Evolutionary conservation across 306 rosid species (phyloP), one percentile per base, ranked within the genome.

Genomic region (Sphenostylis stenocarpa): DNA sequence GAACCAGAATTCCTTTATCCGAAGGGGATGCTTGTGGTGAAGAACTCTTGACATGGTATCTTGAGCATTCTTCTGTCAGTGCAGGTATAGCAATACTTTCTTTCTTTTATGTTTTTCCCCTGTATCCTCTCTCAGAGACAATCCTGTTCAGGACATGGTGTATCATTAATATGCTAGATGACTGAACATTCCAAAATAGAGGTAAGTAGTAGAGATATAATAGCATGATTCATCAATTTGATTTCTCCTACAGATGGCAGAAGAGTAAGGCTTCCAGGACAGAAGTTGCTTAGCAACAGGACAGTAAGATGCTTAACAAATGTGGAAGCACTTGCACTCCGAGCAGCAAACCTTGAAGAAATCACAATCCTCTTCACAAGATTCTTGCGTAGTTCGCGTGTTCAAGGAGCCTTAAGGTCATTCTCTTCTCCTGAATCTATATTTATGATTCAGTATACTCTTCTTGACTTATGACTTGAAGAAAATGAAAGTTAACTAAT

Each of bases 11-110:
- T 77, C 72, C 84, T 28, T 77, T 93, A 62, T 55, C 62, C n/a
- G 96, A 87, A 79, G 92, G 96, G 15, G 94, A 90, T 81, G 91
- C 79, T 34, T 93, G 96, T 51, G 97, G 97, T n/a, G 96, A 93
- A 82, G 97, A 93, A 67, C 92, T 90, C 45, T 85, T 93, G 17
- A 69, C 34, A 34, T 93, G 96, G 94, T 90, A 88, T 83, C 90
- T 93, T 13, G 97, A 91, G 81, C 93, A 87, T 79, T 87, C 89
- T 81, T 90, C 55, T 6, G 21, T 24, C 1, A 67, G 38, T 38
- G 26, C 34, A 43, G 72, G 72, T 62, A 62, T 4, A 8, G 0
- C 23, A 51, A 72, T 31, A 58, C 26, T 47, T 11, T 41, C 47
- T 39, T 39, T 38, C 13, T 39, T 36, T 36, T 36, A 8, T 11